Base-by-base conservation (phyloP, 2,329 filamentous ascomycete species). In the Fusarium tricinctum region DNA sequence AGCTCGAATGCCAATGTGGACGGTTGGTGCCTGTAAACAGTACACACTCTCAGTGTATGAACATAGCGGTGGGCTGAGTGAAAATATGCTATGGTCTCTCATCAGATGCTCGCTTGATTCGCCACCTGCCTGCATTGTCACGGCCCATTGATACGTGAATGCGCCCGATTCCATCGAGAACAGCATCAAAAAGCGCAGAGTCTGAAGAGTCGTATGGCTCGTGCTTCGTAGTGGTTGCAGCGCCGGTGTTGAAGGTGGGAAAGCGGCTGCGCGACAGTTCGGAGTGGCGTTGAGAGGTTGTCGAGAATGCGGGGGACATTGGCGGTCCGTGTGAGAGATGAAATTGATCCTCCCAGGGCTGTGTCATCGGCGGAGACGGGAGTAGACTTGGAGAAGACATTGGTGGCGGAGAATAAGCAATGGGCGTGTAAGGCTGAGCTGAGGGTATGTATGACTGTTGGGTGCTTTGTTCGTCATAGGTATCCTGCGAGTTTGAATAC, bases 121-220 rank as follows among this genome's bases (percentile, higher is more conserved):
- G 77, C 81, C 81, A 83, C 40, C 81, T 75, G 5, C 81, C 81
- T 13, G 74, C 77, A 15, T 78, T 73, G 46, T 83, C 79, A 67
- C 75, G 71, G 30, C 63, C 61, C 77, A 83, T 81, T 19, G 72
- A 69, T 13, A 83, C 72, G 30, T 75, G 63, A 44, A 79, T 71
- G 9, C 74, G 72, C 8, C 74, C 74, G 8, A 82, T 78, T 4
- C 78, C 80, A 4, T 80, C 75, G 8, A 82, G 47, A 1, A 82
- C 72, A 15, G 77, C 71, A 20, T 77, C 74, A 22, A 81, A 68
- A 3, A 80, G 64, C 23, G 76, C 76, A 7, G 72, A 68, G 8
- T 78, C 75, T 28, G 79, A 42, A 40, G 33, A 73, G 2, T 66
- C 57, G 30, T 74, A 30, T 39, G 32, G 15, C 6, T 63, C 35